phyloP scores from a whole-genome alignment of 192 early-diverging fungal species.

The Gamsiella multidivaricata region DNA sequence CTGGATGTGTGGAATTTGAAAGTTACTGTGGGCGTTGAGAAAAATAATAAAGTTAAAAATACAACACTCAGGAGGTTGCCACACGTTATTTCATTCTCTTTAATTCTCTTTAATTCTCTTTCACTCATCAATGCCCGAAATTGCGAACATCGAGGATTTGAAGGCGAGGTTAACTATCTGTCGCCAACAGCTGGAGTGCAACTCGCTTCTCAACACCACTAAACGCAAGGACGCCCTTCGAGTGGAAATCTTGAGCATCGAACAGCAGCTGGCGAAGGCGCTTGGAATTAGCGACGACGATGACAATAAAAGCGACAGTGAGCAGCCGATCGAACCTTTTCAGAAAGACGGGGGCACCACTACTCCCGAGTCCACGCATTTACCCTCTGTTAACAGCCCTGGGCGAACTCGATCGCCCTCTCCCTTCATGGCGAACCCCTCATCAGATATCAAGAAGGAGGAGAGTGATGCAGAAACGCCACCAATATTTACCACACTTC shows the following conservation, averaged over 20 bases:
- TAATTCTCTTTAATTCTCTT: background rate
- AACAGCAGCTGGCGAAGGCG: conserved; percentile 13
- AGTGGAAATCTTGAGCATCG: conserved; percentile 20
- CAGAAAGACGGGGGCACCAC: background rate
- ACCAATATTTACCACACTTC: background rate
- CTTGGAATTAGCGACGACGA: conserved; percentile 33
- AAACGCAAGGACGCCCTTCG: conserved; percentile 26
- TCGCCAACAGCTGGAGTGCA: conserved; percentile 30
- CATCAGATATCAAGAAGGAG: background rate
- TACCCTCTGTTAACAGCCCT: conserved; percentile 15
- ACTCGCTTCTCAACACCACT: conserved; percentile 31
- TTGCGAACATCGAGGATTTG: conserved; percentile 13
- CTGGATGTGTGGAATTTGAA: background rate
- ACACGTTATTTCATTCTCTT: background rate
- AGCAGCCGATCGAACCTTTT: background rate
- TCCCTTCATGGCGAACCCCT: background rate
- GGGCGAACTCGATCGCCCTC: conserved; percentile 16
- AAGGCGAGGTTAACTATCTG: conserved; percentile 30
- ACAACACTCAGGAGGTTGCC: too few relatives aligned
- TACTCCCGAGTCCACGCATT: conserved; percentile 11
- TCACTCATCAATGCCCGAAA: background rate
- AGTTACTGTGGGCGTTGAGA: too few relatives aligned
- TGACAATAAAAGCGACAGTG: background rate
- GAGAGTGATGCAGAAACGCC: conserved; percentile 2
- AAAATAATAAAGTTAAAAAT: too few relatives aligned